Evolutionary conservation across 495 filamentous ascomycete species (phyloP), one percentile per base, ranked within the genome.

Genomic region (Xylaria scruposa): DNA sequence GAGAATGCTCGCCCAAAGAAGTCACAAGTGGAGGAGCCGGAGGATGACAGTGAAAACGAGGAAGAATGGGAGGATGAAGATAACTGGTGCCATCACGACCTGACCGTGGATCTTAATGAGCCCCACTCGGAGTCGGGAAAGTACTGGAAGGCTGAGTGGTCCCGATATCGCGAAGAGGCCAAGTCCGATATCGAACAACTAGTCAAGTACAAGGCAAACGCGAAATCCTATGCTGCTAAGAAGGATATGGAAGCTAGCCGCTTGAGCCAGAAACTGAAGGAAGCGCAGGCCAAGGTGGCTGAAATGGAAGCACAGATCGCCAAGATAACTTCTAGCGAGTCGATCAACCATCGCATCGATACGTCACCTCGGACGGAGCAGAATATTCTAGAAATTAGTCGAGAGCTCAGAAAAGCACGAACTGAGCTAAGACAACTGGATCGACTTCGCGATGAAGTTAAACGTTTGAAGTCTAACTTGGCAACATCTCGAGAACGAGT

Each of bases 131-230:
- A 91, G 73, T 97, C 94, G 2, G 95, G 94, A 3, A 91, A 91
- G 78, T 97, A 95, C 80, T 99, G 96, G 96, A 98, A 98, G 79
- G 87, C 89, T 12, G 90, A 97, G 78, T 97, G 92, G 75, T 91
- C 97, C 70, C 89, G 86, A 69, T 95, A 98, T 77, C 90, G 95
- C 60, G 85, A 87, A 42, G 91, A 92, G 56, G 95, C 94, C n/a
- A 88, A 91, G 76, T 82, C 85, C 13, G 92, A 95, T 77, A 92
- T 95, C 80, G 90, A 91, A 77, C 92, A 88, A 70, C 87, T 96
- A 68, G 86, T 93, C 56, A 91, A 91, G 74, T 93, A 94, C 81
- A 93, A 92, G 79, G 90, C 92, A 29, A 85, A 93, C 63, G 94
- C 95, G 12, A 97, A 94, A 79, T 92, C 90, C 60, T 98, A 93